phyloP scores from a whole-genome alignment of 768 basidiomycete species.

The Russula earlei region DNA sequence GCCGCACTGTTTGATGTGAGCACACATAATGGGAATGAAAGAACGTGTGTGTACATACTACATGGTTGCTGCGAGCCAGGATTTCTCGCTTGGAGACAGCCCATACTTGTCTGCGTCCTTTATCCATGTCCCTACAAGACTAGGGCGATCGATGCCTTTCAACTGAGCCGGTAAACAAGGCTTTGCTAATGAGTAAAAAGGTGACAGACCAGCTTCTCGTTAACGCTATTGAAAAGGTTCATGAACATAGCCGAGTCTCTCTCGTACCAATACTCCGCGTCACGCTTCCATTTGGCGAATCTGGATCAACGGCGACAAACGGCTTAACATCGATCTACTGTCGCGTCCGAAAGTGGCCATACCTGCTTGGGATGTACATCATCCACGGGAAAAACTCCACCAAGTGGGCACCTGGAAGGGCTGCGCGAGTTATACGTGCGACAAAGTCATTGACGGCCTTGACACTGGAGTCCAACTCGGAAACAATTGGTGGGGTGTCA shows the following conservation, averaged over 20 bases:
- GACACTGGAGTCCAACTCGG: conserved; percentile 7
- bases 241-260: conserved; percentile 15
- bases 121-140: conserved; percentile 3
- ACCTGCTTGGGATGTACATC: conserved; percentile 16
- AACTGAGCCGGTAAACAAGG: background rate
- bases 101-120: conserved; percentile 10
- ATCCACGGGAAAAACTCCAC: conserved; percentile 20
- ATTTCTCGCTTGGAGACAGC: conserved; percentile 6
- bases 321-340: background rate
- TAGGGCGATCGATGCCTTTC: conserved; percentile 12
- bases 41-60: conserved; percentile 3
- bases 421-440: conserved; percentile 7
- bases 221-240: conserved; percentile 8
- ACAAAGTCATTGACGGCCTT: conserved; percentile 17
- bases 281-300: conserved; percentile 21
- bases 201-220: conserved; percentile 7
- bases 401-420: conserved; percentile 15
- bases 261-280: conserved; percentile 17
- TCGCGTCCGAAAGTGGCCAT: background rate
- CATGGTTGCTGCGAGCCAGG: conserved; percentile 13
- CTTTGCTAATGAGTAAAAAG: background rate
- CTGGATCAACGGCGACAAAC: background rate
- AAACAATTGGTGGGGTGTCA: conserved; percentile 8
- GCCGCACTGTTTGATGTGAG: conserved; percentile 1
- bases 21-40: background rate